Evolutionary conservation across 306 rosid genomes (phyloP).

Genomic region (Quercus alba): DNA sequence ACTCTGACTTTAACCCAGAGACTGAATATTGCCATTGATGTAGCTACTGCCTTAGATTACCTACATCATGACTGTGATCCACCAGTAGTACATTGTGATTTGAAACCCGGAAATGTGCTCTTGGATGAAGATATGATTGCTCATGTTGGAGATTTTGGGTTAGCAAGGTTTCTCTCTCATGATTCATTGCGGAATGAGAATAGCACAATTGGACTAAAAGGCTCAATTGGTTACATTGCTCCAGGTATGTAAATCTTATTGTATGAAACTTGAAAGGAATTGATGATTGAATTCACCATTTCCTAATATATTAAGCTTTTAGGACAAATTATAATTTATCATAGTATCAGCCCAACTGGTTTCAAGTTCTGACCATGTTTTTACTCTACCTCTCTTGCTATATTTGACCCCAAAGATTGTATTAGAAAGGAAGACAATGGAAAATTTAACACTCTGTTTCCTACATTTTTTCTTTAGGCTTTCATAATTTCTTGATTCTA

Average conservation of each 20-base stretch:
- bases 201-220: conserved; percentile 31
- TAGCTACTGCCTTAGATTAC: conserved; percentile 46
- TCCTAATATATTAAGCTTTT: not conserved
- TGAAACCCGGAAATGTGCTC: conserved; percentile 41
- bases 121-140: conserved; percentile 41
- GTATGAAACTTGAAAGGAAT: too few species aligned
- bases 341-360: too few species aligned
- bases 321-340: too few species aligned
- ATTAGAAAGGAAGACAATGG: not conserved
- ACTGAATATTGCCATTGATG: conserved; percentile 34
- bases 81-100: conserved; percentile 43
- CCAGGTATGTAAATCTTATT: conserved; percentile 22
- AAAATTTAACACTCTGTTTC: not conserved
- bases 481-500: not conserved
- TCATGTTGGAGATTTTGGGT: conserved; percentile 51
- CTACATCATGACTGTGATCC: conserved; percentile 45
- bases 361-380: too few species aligned
- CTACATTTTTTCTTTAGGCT: not conserved
- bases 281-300: not conserved
- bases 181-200: conserved; percentile 11
- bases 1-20: conserved; percentile 29
- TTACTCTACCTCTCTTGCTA: too few species aligned
- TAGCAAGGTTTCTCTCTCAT: conserved; percentile 33
- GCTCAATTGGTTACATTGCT: conserved; percentile 50
- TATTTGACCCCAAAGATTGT: too few species aligned